phyloP scores from a whole-genome alignment of 176 grass and related monocot genomes.

The Dactylis glomerata region DNA sequence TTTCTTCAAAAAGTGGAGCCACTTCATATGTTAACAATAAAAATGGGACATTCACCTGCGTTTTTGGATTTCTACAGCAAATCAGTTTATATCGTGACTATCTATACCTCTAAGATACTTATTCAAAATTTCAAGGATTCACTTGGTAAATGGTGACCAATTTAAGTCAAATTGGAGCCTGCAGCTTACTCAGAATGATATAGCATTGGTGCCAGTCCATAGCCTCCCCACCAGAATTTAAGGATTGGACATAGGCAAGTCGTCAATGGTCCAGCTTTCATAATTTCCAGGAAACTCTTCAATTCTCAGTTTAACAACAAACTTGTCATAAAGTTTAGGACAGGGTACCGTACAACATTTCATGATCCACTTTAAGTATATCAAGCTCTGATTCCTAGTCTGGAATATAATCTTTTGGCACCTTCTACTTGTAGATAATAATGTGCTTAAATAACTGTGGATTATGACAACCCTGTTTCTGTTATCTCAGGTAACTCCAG shows the following conservation, averaged over 20 bases:
- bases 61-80: background rate
- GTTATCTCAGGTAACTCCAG: slow-evolving; percentile 44
- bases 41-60: background rate
- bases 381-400: background rate
- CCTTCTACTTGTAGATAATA: background rate
- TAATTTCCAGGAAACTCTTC: background rate
- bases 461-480: background rate
- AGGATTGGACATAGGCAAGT: slow-evolving; percentile 1
- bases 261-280: background rate
- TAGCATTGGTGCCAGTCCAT: background rate
- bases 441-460: slow-evolving; percentile 13
- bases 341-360: background rate
- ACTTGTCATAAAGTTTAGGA: slow-evolving; percentile 11
- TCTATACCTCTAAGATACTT: background rate
- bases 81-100: background rate
- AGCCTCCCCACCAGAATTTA: background rate
- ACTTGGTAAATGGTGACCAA: background rate
- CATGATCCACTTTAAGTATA: slow-evolving; percentile 1
- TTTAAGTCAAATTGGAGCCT: background rate
- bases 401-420: background rate
- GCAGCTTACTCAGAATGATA: background rate
- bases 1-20: background rate
- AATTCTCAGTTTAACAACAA: background rate
- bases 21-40: slow-evolving; percentile 3
- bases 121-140: background rate